phyloP scores from a whole-genome alignment of 805 yeast genomes.

The Metschnikowia drakensbergensis region DNA sequence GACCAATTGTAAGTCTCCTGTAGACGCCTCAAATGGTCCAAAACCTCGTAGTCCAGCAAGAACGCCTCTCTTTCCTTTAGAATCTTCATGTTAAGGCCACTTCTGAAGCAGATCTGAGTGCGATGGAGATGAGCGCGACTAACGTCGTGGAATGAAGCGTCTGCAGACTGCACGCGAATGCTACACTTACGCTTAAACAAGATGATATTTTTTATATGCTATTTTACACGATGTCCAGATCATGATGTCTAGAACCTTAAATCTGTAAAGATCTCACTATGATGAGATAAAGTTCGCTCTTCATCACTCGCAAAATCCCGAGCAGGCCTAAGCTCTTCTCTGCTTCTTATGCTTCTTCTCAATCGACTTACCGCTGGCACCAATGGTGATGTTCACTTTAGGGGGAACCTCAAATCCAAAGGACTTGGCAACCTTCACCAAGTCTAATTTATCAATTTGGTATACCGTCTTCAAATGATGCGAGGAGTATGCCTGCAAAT shows the following conservation, averaged over 20 bases:
- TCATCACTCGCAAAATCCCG: background rate
- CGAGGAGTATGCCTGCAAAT: slow-evolving; percentile 94
- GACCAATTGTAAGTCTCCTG: slow-evolving; percentile 48
- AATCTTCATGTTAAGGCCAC: slow-evolving; percentile 34
- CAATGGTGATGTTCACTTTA: slow-evolving; percentile 92
- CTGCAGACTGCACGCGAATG: background rate
- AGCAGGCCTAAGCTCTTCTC: slow-evolving; percentile 23
- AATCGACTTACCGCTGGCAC: slow-evolving; percentile 76
- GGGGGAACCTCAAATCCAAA: slow-evolving; percentile 96
- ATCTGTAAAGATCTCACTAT: background rate
- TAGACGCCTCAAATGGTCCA: slow-evolving; percentile 47
- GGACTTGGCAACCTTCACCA: slow-evolving; percentile 91
- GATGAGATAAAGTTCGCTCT: background rate
- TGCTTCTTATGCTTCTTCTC: slow-evolving; percentile 48
- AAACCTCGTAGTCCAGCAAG: slow-evolving; percentile 64
- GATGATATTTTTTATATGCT: slow-evolving; percentile 7
- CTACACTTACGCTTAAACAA: background rate
- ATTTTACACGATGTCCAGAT: slow-evolving; percentile 11
- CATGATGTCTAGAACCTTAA: slow-evolving; percentile 1
- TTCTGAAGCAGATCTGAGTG: background rate
- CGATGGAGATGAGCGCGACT: slow-evolving; percentile 2
- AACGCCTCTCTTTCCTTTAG: slow-evolving; percentile 52
- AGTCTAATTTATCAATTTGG: slow-evolving; percentile 90
- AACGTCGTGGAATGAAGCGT: background rate
- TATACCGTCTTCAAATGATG: slow-evolving; percentile 96